Conservation (phyloP, 805 yeast species). For the Candida verbasci region DNA sequence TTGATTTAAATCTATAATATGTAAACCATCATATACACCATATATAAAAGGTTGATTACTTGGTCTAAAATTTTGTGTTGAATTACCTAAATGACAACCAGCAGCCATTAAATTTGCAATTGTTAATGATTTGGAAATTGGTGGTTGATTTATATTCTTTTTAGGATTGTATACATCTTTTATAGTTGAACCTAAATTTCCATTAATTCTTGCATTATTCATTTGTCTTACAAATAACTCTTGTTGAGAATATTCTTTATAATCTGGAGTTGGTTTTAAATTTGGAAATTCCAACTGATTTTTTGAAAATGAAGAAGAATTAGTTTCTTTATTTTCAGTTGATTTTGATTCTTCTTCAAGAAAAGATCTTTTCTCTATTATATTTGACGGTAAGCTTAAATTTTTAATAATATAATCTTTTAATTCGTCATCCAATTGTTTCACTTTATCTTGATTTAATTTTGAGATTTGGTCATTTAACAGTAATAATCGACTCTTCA, state of each 20-base stretch:
- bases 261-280: conserved; percentile 54
- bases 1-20: conserved; percentile 84
- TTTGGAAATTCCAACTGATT: conserved; percentile 48
- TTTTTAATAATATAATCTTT: conserved; percentile 32
- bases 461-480: conserved; percentile 26
- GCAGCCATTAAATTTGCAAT: conserved; percentile 77
- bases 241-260: conserved; percentile 67
- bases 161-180: conserved; percentile 66
- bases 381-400: conserved; percentile 29
- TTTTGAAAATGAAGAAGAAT: conserved; percentile 25
- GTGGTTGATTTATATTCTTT: conserved; percentile 58
- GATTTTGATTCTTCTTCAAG: conserved; percentile 25
- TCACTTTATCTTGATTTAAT: conserved; percentile 28
- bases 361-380: conserved; percentile 27
- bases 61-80: conserved; percentile 73
- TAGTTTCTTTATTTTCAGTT: not conserved
- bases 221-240: conserved; percentile 74
- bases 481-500: conserved; percentile 24
- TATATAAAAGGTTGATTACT: conserved; percentile 81
- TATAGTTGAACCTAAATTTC: conserved; percentile 62
- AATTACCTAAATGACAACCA: conserved; percentile 92
- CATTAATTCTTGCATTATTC: conserved; percentile 52
- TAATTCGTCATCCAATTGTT: conserved; percentile 37
- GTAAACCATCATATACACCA: conserved; percentile 88
- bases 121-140: conserved; percentile 52